A percentile compares a stretch with the other conserved stretches of the same genome.
Conservation (phyloP, 1,139 yeast species). For the Protomyces gravidus region DNA sequence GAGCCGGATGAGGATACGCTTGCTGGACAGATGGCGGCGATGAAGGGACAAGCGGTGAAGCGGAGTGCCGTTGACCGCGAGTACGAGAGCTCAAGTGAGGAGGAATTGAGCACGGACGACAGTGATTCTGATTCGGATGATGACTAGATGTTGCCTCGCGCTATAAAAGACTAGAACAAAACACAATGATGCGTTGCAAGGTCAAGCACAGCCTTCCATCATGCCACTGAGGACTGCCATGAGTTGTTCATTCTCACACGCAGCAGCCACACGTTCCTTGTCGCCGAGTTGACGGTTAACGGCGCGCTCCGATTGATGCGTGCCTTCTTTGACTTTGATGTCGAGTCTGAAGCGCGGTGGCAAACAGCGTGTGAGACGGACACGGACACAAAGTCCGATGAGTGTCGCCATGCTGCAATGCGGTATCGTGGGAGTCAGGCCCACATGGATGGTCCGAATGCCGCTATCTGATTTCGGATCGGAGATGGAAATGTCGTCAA, state of each 20-base stretch:
- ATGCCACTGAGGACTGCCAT: slow-evolving; percentile 82
- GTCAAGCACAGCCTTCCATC: slow-evolving; percentile 64
- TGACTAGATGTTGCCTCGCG: background rate
- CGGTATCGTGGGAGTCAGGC: slow-evolving; percentile 94
- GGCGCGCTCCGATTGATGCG: slow-evolving; percentile 92
- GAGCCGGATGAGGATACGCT: slow-evolving; percentile 22
- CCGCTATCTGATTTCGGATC: slow-evolving; percentile 43
- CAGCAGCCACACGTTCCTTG: slow-evolving; percentile 97
- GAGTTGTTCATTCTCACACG: slow-evolving; percentile 93
- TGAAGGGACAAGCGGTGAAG: slow-evolving; percentile 9
- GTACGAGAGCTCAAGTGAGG: slow-evolving; percentile 25
- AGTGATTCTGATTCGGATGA: slow-evolving; percentile 13
- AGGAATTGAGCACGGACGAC: slow-evolving; percentile 13
- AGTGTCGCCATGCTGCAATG: slow-evolving; percentile 95
- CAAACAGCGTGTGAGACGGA: slow-evolving; percentile 79
- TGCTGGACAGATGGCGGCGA: slow-evolving; percentile 26
- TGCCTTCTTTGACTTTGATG: slow-evolving; percentile 78
- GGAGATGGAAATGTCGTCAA: slow-evolving; percentile 68
- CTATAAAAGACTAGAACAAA: background rate
- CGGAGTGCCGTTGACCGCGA: background rate
- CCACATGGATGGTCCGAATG: slow-evolving; percentile 58
- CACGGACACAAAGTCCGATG: slow-evolving; percentile 91
- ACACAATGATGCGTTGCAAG: background rate
- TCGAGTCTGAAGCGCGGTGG: slow-evolving; percentile 80
- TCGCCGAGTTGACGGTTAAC: slow-evolving; percentile 96